Base-by-base conservation (phyloP, 108 stramenopile genomes). In the Cylindrotheca closterium region DNA sequence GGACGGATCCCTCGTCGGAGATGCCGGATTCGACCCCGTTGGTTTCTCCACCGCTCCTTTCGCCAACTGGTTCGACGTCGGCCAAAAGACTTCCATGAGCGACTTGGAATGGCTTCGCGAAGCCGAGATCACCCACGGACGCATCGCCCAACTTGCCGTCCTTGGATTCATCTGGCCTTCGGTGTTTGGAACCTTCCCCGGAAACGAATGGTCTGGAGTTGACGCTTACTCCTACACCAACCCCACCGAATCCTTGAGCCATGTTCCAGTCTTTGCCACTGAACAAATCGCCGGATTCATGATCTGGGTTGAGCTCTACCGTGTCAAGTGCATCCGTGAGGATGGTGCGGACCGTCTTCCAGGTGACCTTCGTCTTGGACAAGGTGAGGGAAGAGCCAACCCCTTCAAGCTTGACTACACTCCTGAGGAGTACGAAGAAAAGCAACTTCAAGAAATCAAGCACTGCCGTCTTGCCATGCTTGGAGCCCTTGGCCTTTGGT, bases 391-490 rank as follows among this genome's bases (percentile, higher is more conserved):
- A 25, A 73, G 90, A 49, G 94, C 68, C 74, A 98, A 98, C 81
- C 97, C 97, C 33, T 91, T 97, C 76, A 77, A 76, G 66, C 75
- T 98, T 77, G 78, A 96, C 89, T 98, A 98, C 93, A 62, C 87
- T 28, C 84, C 83, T 46, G 97, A 94, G 79, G 93, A 95, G 79
- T 98, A 96, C 75, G 84, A 75, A 54, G 95, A 91, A 66, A 97
- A 96, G 94, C 86, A 86, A 71, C 76, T 95, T 24, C 94, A 97
- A 77, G 97, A 98, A 80, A 69, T 97, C 71, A 98, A 98, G 94
- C 91, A 98, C 82, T 93, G 95, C 81, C 95, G 97, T 80, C 87
- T 96, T 48, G 97, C 97, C 42, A 98, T 98, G 97, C 68, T 98
- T 70, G 97, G 81, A 58, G 81, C 83, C 66, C 75, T 94, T 48